Evolutionary conservation across 345 rosid species (phyloP), one percentile per base, ranked within the genome.

Genomic region (Heritiera fomes): DNA sequence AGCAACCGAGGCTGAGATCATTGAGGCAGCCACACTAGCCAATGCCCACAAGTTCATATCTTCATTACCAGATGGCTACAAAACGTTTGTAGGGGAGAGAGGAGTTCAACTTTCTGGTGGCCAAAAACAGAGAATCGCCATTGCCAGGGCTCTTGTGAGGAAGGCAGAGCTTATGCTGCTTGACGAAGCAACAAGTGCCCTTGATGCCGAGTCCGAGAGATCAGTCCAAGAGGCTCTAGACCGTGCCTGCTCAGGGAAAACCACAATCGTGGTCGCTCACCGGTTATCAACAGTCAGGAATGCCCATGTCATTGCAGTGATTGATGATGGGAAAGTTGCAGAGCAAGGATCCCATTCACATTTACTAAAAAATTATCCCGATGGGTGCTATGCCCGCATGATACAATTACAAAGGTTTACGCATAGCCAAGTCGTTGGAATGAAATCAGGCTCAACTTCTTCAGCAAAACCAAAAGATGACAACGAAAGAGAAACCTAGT

Each of bases 61-160:
- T 11, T 77, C 89, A 17, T 74, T 96, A 41, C 99, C 98, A 0
- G 92, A 94, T 1, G 98, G 97, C 7, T 96, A 94, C 87, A 90
- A 88, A 61, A 96, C 99, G 3, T 90, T 72, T 20, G 99, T 92
- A 0, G 99, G 99, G 17, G 98, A 94, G 85, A 85, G 97, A 77
- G 99, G 99, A 6, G 92, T 91, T 53, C 99, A 92, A 71, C 90
- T 96, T 43, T 96, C 99, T 0, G 98, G 99, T n/a, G 98, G 99
- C 17, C 97, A 96, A 82, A 96, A 94, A 85, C 99, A 96, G 81
- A 90, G 97, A 79, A 86, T 92, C 3, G 97, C 95, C 5, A 87
- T 92, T 43, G 97, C 98, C 1, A 87, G 98, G 53, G 97, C 98
- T 53, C 86, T 96, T 0, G 87, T 94, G 30, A 85, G 97, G 78